Conservation (phyloP, 768 basidiomycete species). For the Suillus weaverae region DNA sequence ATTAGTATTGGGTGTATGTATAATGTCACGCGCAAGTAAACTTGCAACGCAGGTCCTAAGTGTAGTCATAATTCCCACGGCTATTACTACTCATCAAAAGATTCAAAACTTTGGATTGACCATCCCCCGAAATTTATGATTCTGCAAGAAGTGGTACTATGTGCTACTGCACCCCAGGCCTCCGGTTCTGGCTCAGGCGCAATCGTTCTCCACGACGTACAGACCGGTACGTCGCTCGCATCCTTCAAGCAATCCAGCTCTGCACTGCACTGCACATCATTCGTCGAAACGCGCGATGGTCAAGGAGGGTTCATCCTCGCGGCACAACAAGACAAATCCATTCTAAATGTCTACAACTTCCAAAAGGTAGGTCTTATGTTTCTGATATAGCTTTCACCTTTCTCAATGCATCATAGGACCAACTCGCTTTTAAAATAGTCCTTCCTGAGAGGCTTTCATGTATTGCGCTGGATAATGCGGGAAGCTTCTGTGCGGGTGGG, state of each 20-base stretch:
- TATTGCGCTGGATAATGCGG: constrained; percentile 70
- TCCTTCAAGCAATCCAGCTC: constrained; percentile 88
- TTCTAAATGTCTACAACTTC: constrained; percentile 89
- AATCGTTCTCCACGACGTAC: constrained; percentile 79
- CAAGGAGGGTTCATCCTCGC: constrained; percentile 85
- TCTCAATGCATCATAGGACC: constrained; percentile 60
- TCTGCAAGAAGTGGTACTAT: constrained; percentile 69
- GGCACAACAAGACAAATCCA: constrained; percentile 84
- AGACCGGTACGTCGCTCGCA: constrained; percentile 71
- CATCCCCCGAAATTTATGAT: constrained; percentile 40
- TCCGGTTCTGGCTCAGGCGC: constrained; percentile 50
- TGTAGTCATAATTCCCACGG: constrained; percentile 12
- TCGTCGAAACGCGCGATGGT: constrained; percentile 64
- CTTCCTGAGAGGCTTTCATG: constrained; percentile 89
- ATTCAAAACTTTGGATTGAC: not conserved
- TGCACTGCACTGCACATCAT: constrained; percentile 60
- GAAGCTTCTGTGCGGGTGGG: constrained; percentile 83
- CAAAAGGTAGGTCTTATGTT: constrained; percentile 66
- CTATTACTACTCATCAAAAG: not conserved
- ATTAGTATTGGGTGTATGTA: too few relatives aligned
- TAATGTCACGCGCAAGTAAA: too few relatives aligned
- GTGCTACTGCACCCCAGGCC: constrained; percentile 50
- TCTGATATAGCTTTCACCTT: not conserved
- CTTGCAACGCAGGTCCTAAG: too few relatives aligned
- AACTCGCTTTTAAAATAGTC: constrained; percentile 81